Base-by-base conservation (phyloP, 352 stramenopile species). In the Globisporangium orthogonon region DNA sequence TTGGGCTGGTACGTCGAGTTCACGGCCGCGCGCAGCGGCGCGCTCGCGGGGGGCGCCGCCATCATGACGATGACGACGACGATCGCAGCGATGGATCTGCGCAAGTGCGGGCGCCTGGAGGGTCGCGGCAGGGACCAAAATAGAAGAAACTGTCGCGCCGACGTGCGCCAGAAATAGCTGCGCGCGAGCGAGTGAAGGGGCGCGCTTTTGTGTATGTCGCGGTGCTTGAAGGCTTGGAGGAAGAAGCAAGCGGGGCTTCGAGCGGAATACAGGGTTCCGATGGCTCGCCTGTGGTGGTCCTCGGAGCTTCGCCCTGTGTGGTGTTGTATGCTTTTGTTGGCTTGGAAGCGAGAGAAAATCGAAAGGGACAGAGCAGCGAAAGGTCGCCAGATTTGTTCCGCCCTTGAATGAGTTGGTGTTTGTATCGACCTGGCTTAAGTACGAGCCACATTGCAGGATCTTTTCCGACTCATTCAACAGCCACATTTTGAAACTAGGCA, bases 1-100 rank as follows among this genome's bases (percentile, higher is more conserved):
- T 89, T 89, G 28, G 77, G 77, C 61, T 79, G 66, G 52, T 66
- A 84, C n/a, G 49, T 67, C 15, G 53, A 55, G 63, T 48, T 60
- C 63, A 46, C 72, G 57, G 37, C 56, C 11, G 60, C 54, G 50
- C 39, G 63, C n/a, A 66, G n/a, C 45, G 31, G 55, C 23, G 51
- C 60, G 48, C 49, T 65, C 49, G 43, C 43, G 17, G 37, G 6
- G 11, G 58, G 51, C 28, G 50, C 40, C 37, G 52, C 14, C 35
- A 48, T 54, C 23, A 28, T 44, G 4, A 13, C 11, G 37, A 14
- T 3, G 13, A 29, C n/a, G 43, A 6, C 9, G 37, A 5, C 1
- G 37, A 13, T 2, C 17, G 43, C 6, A n/a, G 43, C 15, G 15
- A 11, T 23, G 23, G 23, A 23, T 23, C 23, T 23, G 23, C 23